phyloP scores from a whole-genome alignment of 331 rosid species.

The Pyrus hybrid region DNA sequence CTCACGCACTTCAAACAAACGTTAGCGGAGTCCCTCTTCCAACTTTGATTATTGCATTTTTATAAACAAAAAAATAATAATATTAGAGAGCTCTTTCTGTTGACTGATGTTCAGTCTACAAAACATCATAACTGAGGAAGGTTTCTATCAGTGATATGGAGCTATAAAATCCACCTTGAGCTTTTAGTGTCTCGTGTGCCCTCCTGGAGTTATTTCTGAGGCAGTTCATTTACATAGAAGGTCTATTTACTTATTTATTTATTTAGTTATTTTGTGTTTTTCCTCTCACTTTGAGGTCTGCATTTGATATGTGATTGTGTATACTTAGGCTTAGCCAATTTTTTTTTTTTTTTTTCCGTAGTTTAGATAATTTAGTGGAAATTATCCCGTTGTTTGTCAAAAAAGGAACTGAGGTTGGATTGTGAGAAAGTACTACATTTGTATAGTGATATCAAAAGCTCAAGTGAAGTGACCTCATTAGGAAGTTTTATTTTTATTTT shows the following conservation, averaged over 20 bases:
- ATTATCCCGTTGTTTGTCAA: neutral
- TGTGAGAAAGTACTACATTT: neutral
- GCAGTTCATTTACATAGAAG: neutral
- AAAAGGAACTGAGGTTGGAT: neutral
- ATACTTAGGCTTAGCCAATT: neutral
- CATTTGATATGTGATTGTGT: neutral
- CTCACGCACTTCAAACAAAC: neutral
- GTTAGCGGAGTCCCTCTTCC: neutral
- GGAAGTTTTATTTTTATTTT: neutral
- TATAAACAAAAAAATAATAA: neutral
- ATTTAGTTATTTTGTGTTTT: no score
- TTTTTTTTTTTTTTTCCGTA: no score
- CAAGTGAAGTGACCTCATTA: neutral
- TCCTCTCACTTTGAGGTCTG: no score
- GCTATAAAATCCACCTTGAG: neutral
- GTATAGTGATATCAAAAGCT: neutral
- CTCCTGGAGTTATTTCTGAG: neutral
- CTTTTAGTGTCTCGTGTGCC: neutral
- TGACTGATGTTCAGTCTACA: neutral
- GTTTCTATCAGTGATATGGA: constrained; percentile 8
- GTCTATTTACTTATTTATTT: neutral
- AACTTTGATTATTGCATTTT: neutral
- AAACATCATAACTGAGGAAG: constrained; percentile 17
- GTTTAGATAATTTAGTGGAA: neutral
- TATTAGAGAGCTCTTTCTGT: neutral